phyloP scores from a whole-genome alignment of 1,284 basidiomycete genomes.

The Ganoderma leucocontextum region DNA sequence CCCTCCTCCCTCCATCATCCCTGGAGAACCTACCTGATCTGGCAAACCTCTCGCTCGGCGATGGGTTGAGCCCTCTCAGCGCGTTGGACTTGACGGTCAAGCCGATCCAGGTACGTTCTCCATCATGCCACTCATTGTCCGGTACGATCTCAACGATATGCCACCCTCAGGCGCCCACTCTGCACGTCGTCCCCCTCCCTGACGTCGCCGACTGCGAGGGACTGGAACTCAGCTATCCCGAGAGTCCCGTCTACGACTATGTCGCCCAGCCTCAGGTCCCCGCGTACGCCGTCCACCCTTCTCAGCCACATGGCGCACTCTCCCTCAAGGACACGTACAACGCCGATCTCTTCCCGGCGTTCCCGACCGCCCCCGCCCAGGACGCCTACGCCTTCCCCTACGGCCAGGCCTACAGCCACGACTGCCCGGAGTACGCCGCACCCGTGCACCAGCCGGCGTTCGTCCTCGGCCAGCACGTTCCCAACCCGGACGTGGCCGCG shows the following conservation, averaged over 20 bases:
- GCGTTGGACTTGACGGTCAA: slow-evolving; percentile 6
- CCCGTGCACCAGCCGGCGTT: neutral
- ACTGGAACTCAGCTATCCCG: neutral
- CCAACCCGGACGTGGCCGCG: neutral
- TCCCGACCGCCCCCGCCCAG: neutral
- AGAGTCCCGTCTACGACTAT: neutral
- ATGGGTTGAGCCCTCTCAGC: slow-evolving; percentile 7
- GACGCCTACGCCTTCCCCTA: neutral
- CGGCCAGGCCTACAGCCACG: neutral
- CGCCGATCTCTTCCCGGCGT: neutral
- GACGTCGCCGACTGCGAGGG: neutral
- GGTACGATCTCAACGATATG: neutral
- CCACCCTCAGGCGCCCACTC: neutral
- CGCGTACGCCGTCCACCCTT: slow-evolving; percentile 7
- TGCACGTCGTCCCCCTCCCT: slow-evolving; percentile 3
- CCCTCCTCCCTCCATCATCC: slow-evolving; percentile 20
- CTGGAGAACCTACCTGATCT: slow-evolving; percentile 5
- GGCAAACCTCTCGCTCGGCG: slow-evolving; percentile 10
- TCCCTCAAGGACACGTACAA: slow-evolving; percentile 15
- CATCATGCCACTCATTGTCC: neutral
- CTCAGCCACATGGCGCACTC: slow-evolving; percentile 20
- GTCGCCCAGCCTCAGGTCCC: neutral
- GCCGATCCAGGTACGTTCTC: neutral
- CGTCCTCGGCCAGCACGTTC: neutral
- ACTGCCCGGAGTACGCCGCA: neutral